Evolutionary conservation across 1,284 basidiomycete genomes (phyloP).

Genomic region (Cutaneotrichosporon sp.): DNA sequence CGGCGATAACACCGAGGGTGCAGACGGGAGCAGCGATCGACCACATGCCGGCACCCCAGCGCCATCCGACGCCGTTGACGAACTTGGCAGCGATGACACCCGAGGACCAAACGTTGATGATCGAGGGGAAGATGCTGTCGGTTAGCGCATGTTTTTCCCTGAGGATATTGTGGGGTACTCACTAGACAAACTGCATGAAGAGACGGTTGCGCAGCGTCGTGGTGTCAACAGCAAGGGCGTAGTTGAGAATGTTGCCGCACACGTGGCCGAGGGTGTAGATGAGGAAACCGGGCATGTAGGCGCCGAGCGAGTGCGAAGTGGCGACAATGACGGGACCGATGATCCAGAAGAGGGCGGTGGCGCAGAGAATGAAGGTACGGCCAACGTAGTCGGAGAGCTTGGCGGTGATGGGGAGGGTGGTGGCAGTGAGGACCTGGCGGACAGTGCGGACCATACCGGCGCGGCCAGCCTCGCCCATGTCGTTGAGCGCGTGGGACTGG

Average conservation of each 20-base stretch:
- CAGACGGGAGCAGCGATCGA: slow-evolving; percentile 54
- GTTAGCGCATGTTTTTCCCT: neutral
- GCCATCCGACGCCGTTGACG: slow-evolving; percentile 45
- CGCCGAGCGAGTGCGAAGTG: slow-evolving; percentile 38
- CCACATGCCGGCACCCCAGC: slow-evolving; percentile 55
- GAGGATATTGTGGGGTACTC: neutral
- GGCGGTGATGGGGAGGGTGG: slow-evolving; percentile 44
- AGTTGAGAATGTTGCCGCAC: slow-evolving; percentile 38
- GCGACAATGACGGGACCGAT: slow-evolving; percentile 53
- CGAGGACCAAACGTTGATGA: slow-evolving; percentile 33
- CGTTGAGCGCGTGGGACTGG: slow-evolving; percentile 31
- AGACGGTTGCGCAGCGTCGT: slow-evolving; percentile 54
- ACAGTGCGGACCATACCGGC: slow-evolving; percentile 48
- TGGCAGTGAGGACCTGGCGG: slow-evolving; percentile 41
- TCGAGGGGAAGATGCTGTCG: slow-evolving; percentile 14
- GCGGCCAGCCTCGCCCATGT: slow-evolving; percentile 30
- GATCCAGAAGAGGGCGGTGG: slow-evolving; percentile 52
- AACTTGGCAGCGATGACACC: slow-evolving; percentile 17
- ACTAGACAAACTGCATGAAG: slow-evolving; percentile 53
- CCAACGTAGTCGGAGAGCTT: slow-evolving; percentile 54
- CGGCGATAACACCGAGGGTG: slow-evolving; percentile 43
- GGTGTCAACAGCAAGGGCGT: slow-evolving; percentile 55
- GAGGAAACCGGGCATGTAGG: slow-evolving; percentile 51
- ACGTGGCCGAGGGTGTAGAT: slow-evolving; percentile 34
- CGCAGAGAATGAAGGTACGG: slow-evolving; percentile 47